A percentile compares a stretch with the other conserved stretches of the same genome.
Evolutionary conservation across 495 filamentous ascomycete species (phyloP).

Genomic region (Xylaria scruposa): DNA sequence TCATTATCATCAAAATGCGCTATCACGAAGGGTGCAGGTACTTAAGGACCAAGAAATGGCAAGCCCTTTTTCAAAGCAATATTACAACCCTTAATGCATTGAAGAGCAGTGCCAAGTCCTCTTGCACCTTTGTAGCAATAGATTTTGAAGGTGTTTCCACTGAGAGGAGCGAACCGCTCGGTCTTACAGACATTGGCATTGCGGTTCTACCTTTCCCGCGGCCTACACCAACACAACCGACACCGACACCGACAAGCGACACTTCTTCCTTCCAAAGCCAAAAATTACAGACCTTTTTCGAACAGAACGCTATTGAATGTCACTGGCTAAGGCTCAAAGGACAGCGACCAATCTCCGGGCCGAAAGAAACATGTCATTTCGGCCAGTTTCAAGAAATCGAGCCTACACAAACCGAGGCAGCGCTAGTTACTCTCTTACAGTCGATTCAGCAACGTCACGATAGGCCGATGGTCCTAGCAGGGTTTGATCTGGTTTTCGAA

Average conservation of each 20-base stretch:
- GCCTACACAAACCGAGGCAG: constrained; percentile 11
- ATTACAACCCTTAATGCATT: constrained; percentile 12
- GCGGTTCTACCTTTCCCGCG: constrained; percentile 7
- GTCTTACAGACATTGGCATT: constrained; percentile 15
- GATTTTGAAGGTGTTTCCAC: constrained; percentile 5
- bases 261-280: neutral
- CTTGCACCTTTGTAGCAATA: constrained; percentile 16
- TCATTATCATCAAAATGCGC: constrained; percentile 11
- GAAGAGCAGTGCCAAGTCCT: neutral
- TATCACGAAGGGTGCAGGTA: neutral
- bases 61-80: constrained; percentile 7
- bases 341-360: neutral
- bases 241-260: neutral
- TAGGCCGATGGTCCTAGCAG: neutral
- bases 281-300: neutral
- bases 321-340: constrained; percentile 15
- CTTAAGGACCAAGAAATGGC: neutral
- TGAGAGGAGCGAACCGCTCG: neutral
- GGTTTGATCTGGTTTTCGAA: constrained; percentile 10
- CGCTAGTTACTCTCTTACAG: constrained; percentile 8
- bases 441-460: constrained; percentile 2
- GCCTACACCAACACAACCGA: neutral
- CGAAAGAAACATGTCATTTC: constrained; percentile 11
- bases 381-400: constrained; percentile 19
- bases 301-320: constrained; percentile 17